phyloP scores from a whole-genome alignment of 257 asterid species.

The Galeopsis tetrahit region DNA sequence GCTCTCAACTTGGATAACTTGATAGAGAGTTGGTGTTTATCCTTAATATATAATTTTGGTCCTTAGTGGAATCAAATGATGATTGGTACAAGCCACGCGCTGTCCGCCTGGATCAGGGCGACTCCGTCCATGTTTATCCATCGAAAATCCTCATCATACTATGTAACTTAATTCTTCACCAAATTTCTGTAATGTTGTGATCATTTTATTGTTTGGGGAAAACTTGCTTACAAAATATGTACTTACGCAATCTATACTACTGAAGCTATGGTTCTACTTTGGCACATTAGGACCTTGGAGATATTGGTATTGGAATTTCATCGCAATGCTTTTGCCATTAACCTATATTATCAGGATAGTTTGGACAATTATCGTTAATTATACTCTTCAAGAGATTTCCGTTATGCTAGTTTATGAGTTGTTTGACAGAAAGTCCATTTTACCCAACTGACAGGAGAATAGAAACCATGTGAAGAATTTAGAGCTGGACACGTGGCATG shows the following conservation, averaged over 20 bases:
- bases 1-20: constrained; percentile 27
- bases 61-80: constrained; percentile 17
- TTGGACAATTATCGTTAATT: neutral
- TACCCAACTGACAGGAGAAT: constrained; percentile 50
- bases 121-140: no score
- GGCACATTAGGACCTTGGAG: neutral
- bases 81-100: neutral
- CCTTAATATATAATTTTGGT: neutral
- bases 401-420: constrained; percentile 11
- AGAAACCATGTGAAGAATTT: constrained; percentile 43
- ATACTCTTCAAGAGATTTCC: constrained; percentile 3
- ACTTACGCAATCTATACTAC: neutral
- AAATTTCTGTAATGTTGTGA: neutral
- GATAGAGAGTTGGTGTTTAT: constrained; percentile 17
- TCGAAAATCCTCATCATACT: no score
- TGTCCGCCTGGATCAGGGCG: no score
- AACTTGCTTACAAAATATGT: neutral
- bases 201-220: neutral
- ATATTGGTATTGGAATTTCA: constrained; percentile 24
- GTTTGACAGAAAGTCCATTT: constrained; percentile 26
- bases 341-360: constrained; percentile 10
- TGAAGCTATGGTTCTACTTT: neutral
- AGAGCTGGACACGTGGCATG: constrained; percentile 86
- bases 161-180: no score
- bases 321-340: constrained; percentile 1